phyloP scores from a whole-genome alignment of 1,284 basidiomycete genomes.

The Phlebopus sp. region DNA sequence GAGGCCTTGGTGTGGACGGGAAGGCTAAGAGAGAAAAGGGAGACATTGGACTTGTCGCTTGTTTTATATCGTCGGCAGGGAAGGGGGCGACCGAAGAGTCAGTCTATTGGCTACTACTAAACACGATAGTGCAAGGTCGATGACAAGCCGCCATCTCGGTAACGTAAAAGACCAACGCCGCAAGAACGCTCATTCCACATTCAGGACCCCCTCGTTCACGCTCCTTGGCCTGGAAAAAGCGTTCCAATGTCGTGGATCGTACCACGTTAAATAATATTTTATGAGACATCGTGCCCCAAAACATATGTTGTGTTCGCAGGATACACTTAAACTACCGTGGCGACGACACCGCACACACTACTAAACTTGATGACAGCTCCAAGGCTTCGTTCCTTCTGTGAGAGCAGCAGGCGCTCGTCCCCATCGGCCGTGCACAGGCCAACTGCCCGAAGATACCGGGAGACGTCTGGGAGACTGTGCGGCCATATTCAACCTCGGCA shows the following conservation, averaged over 20 bases:
- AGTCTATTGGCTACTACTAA: background rate
- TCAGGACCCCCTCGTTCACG: background rate
- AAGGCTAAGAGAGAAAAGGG: background rate
- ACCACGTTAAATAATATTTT: background rate
- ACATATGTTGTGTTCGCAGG: background rate
- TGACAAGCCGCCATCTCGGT: too few species aligned
- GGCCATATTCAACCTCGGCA: background rate
- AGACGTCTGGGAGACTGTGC: background rate
- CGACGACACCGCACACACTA: conserved; percentile 14
- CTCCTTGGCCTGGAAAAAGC: background rate
- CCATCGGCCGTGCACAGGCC: background rate
- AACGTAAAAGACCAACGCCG: background rate
- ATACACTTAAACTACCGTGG: background rate
- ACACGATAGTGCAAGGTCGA: too few species aligned
- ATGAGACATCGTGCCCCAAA: background rate
- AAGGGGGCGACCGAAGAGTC: background rate
- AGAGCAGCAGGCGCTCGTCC: background rate
- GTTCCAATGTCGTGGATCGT: background rate
- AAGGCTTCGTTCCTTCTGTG: background rate
- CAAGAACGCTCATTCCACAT: background rate
- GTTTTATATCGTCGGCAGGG: conserved; percentile 24
- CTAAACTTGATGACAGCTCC: conserved; percentile 22
- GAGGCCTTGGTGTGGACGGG: conserved; percentile 3
- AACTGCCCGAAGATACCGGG: background rate
- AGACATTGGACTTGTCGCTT: background rate